Evolutionary conservation across 164 flowering plant species (phyloP).

Genomic region (Santalum album): DNA sequence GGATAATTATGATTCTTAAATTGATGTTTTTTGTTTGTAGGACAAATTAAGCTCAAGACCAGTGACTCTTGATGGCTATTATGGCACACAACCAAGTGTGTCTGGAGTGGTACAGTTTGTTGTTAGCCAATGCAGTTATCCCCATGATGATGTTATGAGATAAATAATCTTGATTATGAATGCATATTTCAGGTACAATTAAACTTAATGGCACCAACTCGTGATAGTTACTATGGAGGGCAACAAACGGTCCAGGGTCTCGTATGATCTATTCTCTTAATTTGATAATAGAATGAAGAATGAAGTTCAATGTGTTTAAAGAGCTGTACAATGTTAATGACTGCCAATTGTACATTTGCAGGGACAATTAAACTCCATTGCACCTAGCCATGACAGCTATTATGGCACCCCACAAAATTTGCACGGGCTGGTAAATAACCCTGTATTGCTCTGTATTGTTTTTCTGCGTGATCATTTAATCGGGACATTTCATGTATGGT

Average conservation of each 20-base stretch:
- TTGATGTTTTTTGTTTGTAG: neutral
- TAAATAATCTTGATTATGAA: neutral
- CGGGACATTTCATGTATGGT: neutral
- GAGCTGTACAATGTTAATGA: neutral
- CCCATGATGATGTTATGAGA: neutral
- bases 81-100: neutral
- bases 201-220: conserved; percentile 7
- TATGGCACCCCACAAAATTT: neutral
- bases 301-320: neutral
- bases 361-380: conserved; percentile 5
- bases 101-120: neutral
- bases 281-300: neutral
- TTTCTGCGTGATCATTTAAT: neutral
- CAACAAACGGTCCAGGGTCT: conserved; percentile 1
- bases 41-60: conserved; percentile 3
- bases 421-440: neutral
- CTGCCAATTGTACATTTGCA: neutral
- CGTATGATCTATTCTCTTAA: neutral
- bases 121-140: neutral
- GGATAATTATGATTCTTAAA: neutral
- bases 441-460: neutral
- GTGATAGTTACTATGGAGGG: neutral
- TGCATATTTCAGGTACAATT: neutral
- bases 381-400: neutral
- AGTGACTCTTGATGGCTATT: conserved; percentile 1